Conservation (phyloP, 2,329 filamentous ascomycete genomes). For the Pestalotiopsis sp. region DNA sequence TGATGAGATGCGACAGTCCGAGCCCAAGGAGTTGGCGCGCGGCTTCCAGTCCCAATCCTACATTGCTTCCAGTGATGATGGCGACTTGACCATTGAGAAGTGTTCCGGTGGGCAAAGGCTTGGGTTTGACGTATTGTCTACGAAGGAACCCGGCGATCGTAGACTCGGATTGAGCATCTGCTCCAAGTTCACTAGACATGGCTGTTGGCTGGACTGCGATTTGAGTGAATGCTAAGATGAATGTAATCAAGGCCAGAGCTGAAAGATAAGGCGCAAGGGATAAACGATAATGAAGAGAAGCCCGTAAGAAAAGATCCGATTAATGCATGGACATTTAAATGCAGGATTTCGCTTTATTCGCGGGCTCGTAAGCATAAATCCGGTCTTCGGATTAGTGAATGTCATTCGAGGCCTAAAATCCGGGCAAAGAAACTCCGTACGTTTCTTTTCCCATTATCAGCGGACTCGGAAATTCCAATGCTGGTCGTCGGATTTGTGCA, state of each 20-base stretch:
- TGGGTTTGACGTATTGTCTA: background rate
- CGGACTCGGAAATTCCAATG: too few species aligned
- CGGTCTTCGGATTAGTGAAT: too few species aligned
- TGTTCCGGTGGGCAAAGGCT: slow-evolving; percentile 1
- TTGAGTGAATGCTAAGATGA: background rate
- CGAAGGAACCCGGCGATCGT: background rate
- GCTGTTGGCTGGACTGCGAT: background rate
- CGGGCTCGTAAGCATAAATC: too few species aligned
- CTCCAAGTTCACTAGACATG: background rate
- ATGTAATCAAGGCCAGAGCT: background rate
- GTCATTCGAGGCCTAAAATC: too few species aligned
- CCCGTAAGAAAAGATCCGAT: too few species aligned
- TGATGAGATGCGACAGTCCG: slow-evolving; percentile 39
- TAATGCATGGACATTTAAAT: too few species aligned
- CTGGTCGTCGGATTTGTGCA: too few species aligned
- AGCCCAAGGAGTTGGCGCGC: slow-evolving; percentile 40
- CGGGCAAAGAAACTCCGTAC: too few species aligned
- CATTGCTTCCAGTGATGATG: slow-evolving; percentile 48
- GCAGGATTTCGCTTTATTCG: too few species aligned
- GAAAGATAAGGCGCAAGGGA: background rate
- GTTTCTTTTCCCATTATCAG: too few species aligned
- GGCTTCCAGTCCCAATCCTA: slow-evolving; percentile 47
- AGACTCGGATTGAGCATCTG: background rate
- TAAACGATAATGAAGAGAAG: too few species aligned
- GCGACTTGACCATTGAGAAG: slow-evolving; percentile 37